Percentiles rank a stretch among this genome's conserved stretches.
These are phyloP conservation scores for Ganoderma multipileum DNA, from an alignment of 1,284 basidiomycete species.

Conservation along the genomic window DNA sequence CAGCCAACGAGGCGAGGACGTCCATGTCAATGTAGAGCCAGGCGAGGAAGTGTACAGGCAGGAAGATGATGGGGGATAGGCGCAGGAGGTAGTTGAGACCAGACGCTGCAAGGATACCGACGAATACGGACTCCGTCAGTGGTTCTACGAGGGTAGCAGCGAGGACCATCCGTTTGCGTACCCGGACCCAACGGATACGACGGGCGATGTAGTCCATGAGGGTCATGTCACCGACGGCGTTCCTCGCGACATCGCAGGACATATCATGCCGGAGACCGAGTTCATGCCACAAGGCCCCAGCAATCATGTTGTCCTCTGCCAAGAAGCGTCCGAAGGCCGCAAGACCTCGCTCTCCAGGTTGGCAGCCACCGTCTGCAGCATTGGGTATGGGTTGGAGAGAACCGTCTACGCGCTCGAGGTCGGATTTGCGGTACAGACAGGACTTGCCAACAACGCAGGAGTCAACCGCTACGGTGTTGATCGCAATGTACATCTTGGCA, in stretches of 20 bases:
- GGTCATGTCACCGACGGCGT: slow-evolving; percentile 88
- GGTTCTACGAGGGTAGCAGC: slow-evolving; percentile 88
- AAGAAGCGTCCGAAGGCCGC: slow-evolving; percentile 85
- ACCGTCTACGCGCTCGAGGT: slow-evolving; percentile 77
- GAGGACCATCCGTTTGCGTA: slow-evolving; percentile 90
- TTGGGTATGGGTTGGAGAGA: slow-evolving; percentile 54
- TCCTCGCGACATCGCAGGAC: slow-evolving; percentile 87
- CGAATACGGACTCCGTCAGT: slow-evolving; percentile 84
- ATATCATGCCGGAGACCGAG: slow-evolving; percentile 85
- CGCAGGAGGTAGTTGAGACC: slow-evolving; percentile 62
- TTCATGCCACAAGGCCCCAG: slow-evolving; percentile 89
- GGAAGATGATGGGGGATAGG: slow-evolving; percentile 58
- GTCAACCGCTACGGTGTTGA: slow-evolving; percentile 88
- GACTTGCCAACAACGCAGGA: slow-evolving; percentile 99
- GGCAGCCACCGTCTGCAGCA: slow-evolving; percentile 37
- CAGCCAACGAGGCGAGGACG: slow-evolving; percentile 76
- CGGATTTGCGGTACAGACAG: slow-evolving; percentile 91
- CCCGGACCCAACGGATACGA: slow-evolving; percentile 92
- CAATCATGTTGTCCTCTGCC: slow-evolving; percentile 98
- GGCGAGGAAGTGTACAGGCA: slow-evolving; percentile 59
- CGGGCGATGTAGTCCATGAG: slow-evolving; percentile 84
- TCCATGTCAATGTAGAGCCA: slow-evolving; percentile 79
- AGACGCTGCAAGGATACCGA: slow-evolving; percentile 68
- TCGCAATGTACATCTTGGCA: slow-evolving; percentile 98
- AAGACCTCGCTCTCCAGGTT: slow-evolving; percentile 60